Conservation (phyloP, 768 basidiomycete species). For the Hydnomerulius pinastri region DNA sequence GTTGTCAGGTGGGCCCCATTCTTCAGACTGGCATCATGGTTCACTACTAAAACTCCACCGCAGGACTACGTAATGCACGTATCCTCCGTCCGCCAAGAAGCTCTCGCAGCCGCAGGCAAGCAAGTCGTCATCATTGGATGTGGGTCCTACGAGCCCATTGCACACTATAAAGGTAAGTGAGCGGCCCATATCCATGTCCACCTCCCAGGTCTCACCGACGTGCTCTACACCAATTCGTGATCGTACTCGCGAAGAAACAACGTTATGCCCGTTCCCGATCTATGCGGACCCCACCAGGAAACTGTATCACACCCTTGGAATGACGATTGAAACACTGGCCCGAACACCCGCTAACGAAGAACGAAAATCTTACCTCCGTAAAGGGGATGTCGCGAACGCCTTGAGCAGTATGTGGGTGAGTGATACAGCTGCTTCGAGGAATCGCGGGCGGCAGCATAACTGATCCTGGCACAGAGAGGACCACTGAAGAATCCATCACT, state of each 20-base stretch:
- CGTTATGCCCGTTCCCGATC: constrained; percentile 47
- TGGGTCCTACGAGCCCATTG: constrained; percentile 55
- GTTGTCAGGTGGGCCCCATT: constrained; percentile 48
- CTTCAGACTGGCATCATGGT: neutral
- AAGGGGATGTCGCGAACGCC: constrained; percentile 30
- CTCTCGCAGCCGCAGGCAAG: constrained; percentile 40
- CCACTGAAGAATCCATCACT: constrained; percentile 44
- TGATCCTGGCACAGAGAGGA: constrained; percentile 28
- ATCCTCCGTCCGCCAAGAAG: constrained; percentile 40
- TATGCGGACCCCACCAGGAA: constrained; percentile 66
- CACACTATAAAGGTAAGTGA: constrained; percentile 46
- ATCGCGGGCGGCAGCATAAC: neutral
- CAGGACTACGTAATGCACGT: constrained; percentile 54
- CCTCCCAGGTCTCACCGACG: too few species aligned
- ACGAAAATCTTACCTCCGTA: constrained; percentile 48
- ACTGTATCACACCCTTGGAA: constrained; percentile 61
- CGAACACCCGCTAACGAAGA: constrained; percentile 46
- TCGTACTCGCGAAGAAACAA: constrained; percentile 41
- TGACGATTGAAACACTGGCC: constrained; percentile 51
- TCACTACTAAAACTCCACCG: neutral
- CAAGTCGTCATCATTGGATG: constrained; percentile 59
- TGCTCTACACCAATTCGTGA: too few species aligned
- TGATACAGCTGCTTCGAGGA: too few species aligned
- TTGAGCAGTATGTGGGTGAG: constrained; percentile 49
- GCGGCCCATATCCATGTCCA: too few species aligned